Conservation (phyloP, 345 rosid genomes). For the Salix koriyanagi region DNA sequence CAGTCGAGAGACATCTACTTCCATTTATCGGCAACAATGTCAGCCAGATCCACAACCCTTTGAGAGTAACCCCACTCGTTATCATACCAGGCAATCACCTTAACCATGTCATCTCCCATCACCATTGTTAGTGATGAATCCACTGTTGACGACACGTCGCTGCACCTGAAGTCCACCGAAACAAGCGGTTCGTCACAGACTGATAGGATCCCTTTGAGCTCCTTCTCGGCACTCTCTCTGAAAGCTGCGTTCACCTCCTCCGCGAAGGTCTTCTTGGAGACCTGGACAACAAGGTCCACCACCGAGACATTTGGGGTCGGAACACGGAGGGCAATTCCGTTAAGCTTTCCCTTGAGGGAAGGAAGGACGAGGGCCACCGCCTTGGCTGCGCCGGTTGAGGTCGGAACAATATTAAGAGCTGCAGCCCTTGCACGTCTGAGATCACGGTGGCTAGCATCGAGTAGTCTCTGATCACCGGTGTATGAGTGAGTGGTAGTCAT, state of each 20-base stretch:
- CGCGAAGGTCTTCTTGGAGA: slow-evolving; percentile 82
- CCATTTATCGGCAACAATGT: slow-evolving; percentile 88
- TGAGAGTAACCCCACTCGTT: slow-evolving; percentile 99
- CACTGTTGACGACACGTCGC: slow-evolving; percentile 75
- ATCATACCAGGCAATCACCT: slow-evolving; percentile 97
- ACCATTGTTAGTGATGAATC: slow-evolving; percentile 93
- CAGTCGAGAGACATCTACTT: slow-evolving; percentile 35
- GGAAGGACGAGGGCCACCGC: slow-evolving; percentile 96
- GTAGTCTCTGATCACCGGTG: slow-evolving; percentile 93
- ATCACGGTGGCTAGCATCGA: slow-evolving; percentile 95
- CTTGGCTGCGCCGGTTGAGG: slow-evolving; percentile 95
- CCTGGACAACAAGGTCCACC: slow-evolving; percentile 89
- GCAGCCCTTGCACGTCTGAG: slow-evolving; percentile 97
- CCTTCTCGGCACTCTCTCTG: slow-evolving; percentile 75
- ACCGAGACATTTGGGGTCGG: slow-evolving; percentile 97
- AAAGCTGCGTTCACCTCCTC: slow-evolving; percentile 94
- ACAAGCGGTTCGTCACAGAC: slow-evolving; percentile 96
- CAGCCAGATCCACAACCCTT: slow-evolving; percentile 92
- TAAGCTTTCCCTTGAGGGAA: slow-evolving; percentile 81
- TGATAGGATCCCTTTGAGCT: slow-evolving; percentile 72
- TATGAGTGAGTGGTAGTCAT: slow-evolving; percentile 99
- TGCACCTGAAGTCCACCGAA: slow-evolving; percentile 89
- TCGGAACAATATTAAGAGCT: slow-evolving; percentile 90
- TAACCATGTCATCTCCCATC: slow-evolving; percentile 98
- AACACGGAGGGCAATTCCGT: slow-evolving; percentile 92